Evolutionary conservation across 176 grass and related monocot genomes (phyloP).

Genomic region (Thalia dealbata): DNA sequence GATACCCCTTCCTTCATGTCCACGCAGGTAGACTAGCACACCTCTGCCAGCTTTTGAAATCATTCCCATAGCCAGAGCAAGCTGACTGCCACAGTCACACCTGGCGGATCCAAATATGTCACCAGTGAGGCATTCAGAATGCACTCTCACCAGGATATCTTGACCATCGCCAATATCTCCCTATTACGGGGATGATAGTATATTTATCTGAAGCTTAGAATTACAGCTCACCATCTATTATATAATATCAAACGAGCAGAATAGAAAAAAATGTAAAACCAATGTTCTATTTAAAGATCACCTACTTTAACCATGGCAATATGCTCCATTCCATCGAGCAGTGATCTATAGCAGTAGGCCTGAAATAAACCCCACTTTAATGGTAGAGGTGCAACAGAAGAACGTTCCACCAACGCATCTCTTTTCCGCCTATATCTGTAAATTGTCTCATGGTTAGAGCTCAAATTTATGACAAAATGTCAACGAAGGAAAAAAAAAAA

Average conservation of each 20-base stretch:
- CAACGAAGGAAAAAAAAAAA: background rate
- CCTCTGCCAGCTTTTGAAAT: constrained; percentile 82
- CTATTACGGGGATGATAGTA: constrained; percentile 24
- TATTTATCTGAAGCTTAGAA: background rate
- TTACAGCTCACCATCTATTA: background rate
- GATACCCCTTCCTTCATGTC: constrained; percentile 94
- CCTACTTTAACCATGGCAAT: constrained; percentile 92
- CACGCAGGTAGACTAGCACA: constrained; percentile 83
- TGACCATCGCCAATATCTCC: constrained; percentile 93
- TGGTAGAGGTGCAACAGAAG: constrained; percentile 73
- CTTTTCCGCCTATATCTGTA: constrained; percentile 97
- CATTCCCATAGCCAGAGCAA: constrained; percentile 80
- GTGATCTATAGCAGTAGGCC: constrained; percentile 80
- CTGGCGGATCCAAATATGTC: constrained; percentile 95
- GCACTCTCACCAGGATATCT: constrained; percentile 83
- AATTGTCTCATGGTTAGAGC: constrained; percentile 15
- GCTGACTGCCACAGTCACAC: constrained; percentile 81
- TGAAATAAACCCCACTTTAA: constrained; percentile 79
- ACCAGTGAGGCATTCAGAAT: constrained; percentile 90
- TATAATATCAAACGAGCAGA: background rate
- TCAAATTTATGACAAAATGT: background rate
- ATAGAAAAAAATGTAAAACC: background rate
- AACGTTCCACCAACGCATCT: constrained; percentile 60
- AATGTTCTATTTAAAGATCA: constrained; percentile 8
- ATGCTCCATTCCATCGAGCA: constrained; percentile 96